Conservation (phyloP, 371 early-diverging fungal species). For the Circinella umbellata region DNA sequence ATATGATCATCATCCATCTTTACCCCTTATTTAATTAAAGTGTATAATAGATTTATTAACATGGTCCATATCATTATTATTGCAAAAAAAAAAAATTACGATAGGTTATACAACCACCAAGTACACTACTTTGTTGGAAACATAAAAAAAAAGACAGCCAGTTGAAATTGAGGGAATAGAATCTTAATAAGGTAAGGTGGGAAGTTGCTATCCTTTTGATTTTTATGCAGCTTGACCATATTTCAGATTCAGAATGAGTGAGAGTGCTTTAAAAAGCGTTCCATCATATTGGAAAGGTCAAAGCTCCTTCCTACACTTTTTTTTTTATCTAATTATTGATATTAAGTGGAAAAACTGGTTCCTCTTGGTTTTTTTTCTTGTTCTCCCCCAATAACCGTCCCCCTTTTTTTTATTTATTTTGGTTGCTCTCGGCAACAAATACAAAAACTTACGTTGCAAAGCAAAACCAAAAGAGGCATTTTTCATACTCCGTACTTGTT, state of each 20-base stretch:
- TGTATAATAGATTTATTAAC: background rate
- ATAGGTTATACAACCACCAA: too few species aligned
- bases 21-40: background rate
- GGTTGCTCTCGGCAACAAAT: too few species aligned
- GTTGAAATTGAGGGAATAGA: background rate
- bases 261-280: too few species aligned
- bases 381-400: background rate
- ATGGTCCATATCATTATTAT: too few species aligned
- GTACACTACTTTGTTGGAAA: background rate
- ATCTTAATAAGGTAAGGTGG: background rate
- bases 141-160: background rate
- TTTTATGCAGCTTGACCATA: conserved; percentile 1
- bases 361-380: background rate
- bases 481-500: too few species aligned
- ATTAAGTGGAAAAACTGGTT: too few species aligned
- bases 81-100: too few species aligned
- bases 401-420: too few species aligned
- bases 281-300: background rate
- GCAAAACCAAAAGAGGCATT: too few species aligned
- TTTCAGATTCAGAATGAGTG: conserved; percentile 5
- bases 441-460: too few species aligned
- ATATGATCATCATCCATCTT: background rate
- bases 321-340: too few species aligned
- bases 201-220: background rate
- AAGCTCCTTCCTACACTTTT: background rate